Evolutionary conservation across 2,329 filamentous ascomycete genomes (phyloP), one percentile per base, ranked within the genome.

Genomic region (Pyrenochaeta sp.): DNA sequence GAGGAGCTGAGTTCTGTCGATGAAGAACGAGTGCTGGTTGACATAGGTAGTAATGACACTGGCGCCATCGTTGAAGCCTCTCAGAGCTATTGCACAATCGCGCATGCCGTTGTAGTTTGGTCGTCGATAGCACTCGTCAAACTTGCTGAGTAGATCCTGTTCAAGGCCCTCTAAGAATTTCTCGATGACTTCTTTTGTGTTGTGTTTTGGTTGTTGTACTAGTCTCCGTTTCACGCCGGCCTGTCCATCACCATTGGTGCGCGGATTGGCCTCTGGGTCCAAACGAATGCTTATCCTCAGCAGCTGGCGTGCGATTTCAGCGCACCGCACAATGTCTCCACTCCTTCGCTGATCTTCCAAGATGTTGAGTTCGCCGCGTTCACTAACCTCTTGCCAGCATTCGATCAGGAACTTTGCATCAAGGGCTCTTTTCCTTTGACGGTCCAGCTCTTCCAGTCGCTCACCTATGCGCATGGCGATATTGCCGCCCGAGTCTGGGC

Each of bases 1-100:
- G 49, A 97, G 90, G 56, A 99, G 83, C 76, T 98, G 94, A 66
- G 93, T 95, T 27, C 93, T 86, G 74, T 98, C 95, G 72, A 99
- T 97, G 80, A 99, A 99, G 84, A 99, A 99, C 72, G 97, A 93
- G 79, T 99, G 96, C 77, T 99, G 95, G 74, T 99, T 99, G 73
- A 99, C 94, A 77, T 98, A 99, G 10, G 94, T 85, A 13, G 92
- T 94, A 77, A 97, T 96, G 58, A 98, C 95, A 75, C 93, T 98
- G 56, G 92, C 89, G 50, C 95, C 95, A 51, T 95, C 93, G 76
- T 94, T 97, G 83, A 99, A 99, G 78, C 98, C 95, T 74, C 95
- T 86, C 61, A 99, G 83, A 42, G 97, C 95, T 71, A 91, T 91
- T 53, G 96, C 92, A 75, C 95, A 99, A 75, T 98, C 95, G 80